A percentile compares a stretch with the other conserved stretches of the same genome.
Conservation (phyloP, 441 rosid genomes). For the Pelargonium fulgidum region DNA sequence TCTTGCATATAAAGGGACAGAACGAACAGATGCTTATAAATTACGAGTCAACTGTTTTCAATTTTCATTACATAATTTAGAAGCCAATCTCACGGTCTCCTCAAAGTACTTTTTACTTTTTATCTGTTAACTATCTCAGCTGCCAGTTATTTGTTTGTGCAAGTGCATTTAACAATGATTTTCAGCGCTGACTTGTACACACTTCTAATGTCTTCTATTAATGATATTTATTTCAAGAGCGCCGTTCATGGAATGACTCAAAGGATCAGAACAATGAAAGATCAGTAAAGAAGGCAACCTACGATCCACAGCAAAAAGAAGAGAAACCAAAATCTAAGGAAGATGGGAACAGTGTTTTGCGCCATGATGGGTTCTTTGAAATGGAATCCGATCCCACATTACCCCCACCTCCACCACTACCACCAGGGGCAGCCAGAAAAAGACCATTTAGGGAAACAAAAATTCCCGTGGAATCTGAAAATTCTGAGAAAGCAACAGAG, state of each 20-base stretch:
- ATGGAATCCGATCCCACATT: slow-evolving; percentile 37
- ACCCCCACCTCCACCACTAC: slow-evolving; percentile 2
- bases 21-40: too few species aligned
- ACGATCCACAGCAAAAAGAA: slow-evolving; percentile 33
- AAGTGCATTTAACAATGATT: too few species aligned
- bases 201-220: too few species aligned
- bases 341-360: slow-evolving; percentile 39
- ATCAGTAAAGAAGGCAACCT: slow-evolving; percentile 28
- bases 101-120: too few species aligned
- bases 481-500: slow-evolving; percentile 26
- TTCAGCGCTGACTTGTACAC: too few species aligned
- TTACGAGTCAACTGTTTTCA: neutral
- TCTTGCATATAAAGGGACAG: neutral
- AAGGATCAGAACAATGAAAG: slow-evolving; percentile 43
- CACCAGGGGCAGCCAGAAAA: slow-evolving; percentile 41
- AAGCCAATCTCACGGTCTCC: too few species aligned
- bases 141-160: too few species aligned
- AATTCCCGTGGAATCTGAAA: slow-evolving; percentile 32
- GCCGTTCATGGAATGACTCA: slow-evolving; percentile 48
- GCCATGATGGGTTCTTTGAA: slow-evolving; percentile 59
- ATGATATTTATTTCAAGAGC: slow-evolving; percentile 34
- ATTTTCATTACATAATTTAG: too few species aligned
- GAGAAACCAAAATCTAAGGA: slow-evolving; percentile 37
- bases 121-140: too few species aligned
- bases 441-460: slow-evolving; percentile 83